phyloP scores from a whole-genome alignment of 2,329 filamentous ascomycete species.

The Colletotrichum spaethianum region DNA sequence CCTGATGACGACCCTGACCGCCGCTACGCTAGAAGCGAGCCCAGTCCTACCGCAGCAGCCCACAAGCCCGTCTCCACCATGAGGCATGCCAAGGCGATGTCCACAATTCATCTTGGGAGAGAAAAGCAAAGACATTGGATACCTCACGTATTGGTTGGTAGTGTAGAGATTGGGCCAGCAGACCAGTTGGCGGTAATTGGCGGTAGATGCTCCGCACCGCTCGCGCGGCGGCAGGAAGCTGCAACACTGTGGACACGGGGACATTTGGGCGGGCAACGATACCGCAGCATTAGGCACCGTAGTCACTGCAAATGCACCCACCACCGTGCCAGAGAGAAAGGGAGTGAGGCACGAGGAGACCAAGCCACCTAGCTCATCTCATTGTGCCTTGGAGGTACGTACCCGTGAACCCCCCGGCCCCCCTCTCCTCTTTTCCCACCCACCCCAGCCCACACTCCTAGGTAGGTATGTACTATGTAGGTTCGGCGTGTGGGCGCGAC shows the following conservation, averaged over 20 bases:
- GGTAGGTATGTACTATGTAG: no score
- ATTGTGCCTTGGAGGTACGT: background rate
- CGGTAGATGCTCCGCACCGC: slow-evolving; percentile 3
- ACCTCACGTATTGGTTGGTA: background rate
- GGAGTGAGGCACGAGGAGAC: background rate
- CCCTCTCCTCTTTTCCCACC: background rate
- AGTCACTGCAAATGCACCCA: no score
- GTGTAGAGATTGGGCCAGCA: slow-evolving; percentile 1
- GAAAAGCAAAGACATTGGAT: slow-evolving; percentile 20
- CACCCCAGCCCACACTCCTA: slow-evolving; percentile 14
- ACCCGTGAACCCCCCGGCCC: background rate
- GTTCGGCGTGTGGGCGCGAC: slow-evolving; percentile 25
- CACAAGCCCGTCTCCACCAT: slow-evolving; percentile 25
- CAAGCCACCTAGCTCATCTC: slow-evolving; percentile 14
- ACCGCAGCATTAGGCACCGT: background rate
- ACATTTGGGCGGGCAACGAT: background rate
- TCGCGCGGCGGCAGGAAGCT: no score
- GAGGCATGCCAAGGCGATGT: slow-evolving; percentile 25
- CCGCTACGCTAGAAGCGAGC: slow-evolving; percentile 8
- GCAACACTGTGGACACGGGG: background rate
- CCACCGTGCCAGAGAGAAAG: background rate
- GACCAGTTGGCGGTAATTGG: slow-evolving; percentile 9
- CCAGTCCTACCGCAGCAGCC: slow-evolving; percentile 25
- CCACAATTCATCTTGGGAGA: slow-evolving; percentile 40
- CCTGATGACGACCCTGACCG: slow-evolving; percentile 37